These are phyloP conservation scores for Rosa rugosa DNA, from an alignment of 306 rosid genomes.

Conservation along the genomic window DNA sequence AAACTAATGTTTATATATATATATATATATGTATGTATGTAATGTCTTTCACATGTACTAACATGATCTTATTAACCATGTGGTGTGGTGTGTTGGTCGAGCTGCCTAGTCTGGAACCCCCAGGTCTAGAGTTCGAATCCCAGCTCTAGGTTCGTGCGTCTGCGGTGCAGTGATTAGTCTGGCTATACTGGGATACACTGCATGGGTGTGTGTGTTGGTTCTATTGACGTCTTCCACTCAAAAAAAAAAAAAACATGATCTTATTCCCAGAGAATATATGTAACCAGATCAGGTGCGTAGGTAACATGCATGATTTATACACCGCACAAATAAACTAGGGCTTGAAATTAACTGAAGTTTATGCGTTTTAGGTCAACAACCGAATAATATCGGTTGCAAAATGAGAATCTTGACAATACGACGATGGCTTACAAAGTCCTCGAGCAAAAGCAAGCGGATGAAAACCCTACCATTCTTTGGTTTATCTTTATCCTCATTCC, in stretches of 20 bases:
- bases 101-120: too few relatives aligned
- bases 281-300: not conserved
- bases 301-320: not conserved
- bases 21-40: not conserved
- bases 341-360: not conserved
- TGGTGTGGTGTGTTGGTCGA: too few relatives aligned
- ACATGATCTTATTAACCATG: not conserved
- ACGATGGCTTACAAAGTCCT: not conserved
- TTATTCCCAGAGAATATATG: not conserved
- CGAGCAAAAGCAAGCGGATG: not conserved
- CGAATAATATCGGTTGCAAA: not conserved
- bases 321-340: not conserved
- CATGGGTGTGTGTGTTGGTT: too few relatives aligned
- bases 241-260: too few relatives aligned
- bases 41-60: not conserved
- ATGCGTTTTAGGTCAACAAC: not conserved
- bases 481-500: not conserved
- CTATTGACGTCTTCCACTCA: too few relatives aligned
- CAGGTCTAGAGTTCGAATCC: too few relatives aligned
- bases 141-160: too few relatives aligned
- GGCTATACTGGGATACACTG: too few relatives aligned
- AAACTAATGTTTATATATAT: too few relatives aligned
- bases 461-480: slow-evolving; percentile 1
- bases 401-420: not conserved
- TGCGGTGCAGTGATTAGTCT: too few relatives aligned